Base-by-base conservation (phyloP, 495 filamentous ascomycete genomes). In the Neurospora discreta region DNA sequence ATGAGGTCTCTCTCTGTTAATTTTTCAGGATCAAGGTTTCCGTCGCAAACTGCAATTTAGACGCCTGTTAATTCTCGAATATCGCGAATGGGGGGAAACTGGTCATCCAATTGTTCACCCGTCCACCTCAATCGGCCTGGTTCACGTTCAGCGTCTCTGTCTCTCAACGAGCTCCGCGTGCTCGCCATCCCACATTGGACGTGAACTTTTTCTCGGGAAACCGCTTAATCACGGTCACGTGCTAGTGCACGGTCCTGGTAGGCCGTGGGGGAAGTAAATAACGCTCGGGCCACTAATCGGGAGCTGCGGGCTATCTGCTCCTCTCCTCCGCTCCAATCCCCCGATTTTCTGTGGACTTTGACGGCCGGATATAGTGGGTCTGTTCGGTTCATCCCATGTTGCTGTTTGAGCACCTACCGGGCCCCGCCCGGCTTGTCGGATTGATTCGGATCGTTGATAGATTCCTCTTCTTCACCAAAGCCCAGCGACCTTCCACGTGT, bases 91-190 rank as follows among this genome's bases (percentile, higher is more conserved):
- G 13, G 52, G 52, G 23, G 23, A 15, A 16, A 39, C 40, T 38
- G 33, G 26, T 33, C 67, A 23, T 68, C 39, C 33, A 71, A 68
- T 39, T 71, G 41, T 39, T 68, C 72, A 71, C 52, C 72, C 52
- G 72, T 71, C 69, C 69, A 71, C 72, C 69, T 67, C 70, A 58
- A 39, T 71, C 69, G 46, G 69, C 72, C 69, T 73, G 42, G 39
- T 52, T 68, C 67, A 58, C 72, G 15, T 65, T 65, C 52, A 65
- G 52, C 52, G 52, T 65, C 52, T 65, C 15, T 65, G 52, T 65
- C 52, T 60, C 23, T 60, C 52, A 33, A 65, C 52, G 26, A 65
- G 52, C 52, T 65, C 52, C 26, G 52, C 26, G 52, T 3, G 52
- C 52, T 65, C 23, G 15, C 52, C 52, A 65, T 65, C 52, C 52